These are phyloP conservation scores for Tetrahymena malaccensis DNA, from an alignment of 73 alveolate species.

Conservation along the genomic window DNA sequence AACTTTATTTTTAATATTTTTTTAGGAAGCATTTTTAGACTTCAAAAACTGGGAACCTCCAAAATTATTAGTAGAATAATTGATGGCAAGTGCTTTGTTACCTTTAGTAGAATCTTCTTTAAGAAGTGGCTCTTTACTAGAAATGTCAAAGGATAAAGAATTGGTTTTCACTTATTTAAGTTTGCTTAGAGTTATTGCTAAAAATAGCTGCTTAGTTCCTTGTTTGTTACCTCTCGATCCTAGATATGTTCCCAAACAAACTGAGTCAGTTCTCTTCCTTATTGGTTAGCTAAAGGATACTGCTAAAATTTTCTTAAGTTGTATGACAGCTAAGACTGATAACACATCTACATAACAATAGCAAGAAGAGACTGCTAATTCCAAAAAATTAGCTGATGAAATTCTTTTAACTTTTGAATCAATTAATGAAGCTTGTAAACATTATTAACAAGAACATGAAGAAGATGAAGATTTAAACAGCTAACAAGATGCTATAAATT, in stretches of 20 bases:
- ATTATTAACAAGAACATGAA: conserved; percentile 4
- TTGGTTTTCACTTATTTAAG: conserved; percentile 73
- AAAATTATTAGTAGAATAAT: conserved; percentile 48
- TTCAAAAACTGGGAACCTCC: conserved; percentile 62
- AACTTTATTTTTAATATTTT: too few relatives aligned
- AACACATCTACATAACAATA: conserved; percentile 29
- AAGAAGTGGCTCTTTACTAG: conserved; percentile 92
- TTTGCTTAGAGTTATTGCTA: conserved; percentile 63
- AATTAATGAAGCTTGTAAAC: conserved; percentile 56
- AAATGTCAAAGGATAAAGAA: conserved; percentile 89
- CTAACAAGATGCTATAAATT: conserved; percentile 46
- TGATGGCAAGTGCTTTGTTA: conserved; percentile 76
- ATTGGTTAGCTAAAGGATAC: conserved; percentile 64
- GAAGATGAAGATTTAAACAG: conserved; percentile 39
- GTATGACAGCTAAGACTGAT: conserved; percentile 45
- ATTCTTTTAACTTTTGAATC: conserved; percentile 58
- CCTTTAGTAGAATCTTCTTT: conserved; percentile 91
- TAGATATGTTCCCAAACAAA: conserved; percentile 82
- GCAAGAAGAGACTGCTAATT: conserved; percentile 53
- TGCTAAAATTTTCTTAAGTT: conserved; percentile 70
- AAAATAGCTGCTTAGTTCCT: conserved; percentile 56
- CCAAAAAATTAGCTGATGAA: conserved; percentile 71
- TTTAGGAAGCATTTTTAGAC: background rate
- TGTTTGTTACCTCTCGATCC: conserved; percentile 78
- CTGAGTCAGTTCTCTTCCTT: conserved; percentile 66